phyloP scores from a whole-genome alignment of 2,329 filamentous ascomycete genomes.

The Fusarium sp. region DNA sequence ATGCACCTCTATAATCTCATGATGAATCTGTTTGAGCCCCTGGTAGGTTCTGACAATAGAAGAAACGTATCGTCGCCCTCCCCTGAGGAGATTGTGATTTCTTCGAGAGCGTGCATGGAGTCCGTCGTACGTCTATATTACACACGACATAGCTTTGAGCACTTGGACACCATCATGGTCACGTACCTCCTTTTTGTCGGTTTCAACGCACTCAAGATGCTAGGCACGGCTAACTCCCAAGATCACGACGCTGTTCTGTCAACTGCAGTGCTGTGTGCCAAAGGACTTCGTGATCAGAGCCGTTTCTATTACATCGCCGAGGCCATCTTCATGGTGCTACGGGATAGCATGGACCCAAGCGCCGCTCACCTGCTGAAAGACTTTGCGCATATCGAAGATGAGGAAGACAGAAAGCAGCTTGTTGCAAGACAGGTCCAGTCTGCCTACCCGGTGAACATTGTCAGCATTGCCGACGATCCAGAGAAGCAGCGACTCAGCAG shows the following conservation, averaged over 20 bases:
- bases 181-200: neutral
- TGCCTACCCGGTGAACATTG: neutral
- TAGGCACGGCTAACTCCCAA: neutral
- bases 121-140: neutral
- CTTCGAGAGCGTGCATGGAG: neutral
- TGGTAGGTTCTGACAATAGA: neutral
- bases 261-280: neutral
- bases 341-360: neutral
- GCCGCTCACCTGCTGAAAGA: neutral
- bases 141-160: neutral
- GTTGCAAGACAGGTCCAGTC: neutral
- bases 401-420: neutral
- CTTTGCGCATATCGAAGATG: neutral
- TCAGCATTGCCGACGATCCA: neutral
- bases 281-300: neutral
- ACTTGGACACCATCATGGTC: neutral
- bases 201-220: neutral
- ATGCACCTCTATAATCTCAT: neutral
- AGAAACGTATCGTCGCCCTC: neutral
- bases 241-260: neutral
- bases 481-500: neutral
- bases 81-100: neutral
- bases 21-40: neutral
- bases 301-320: neutral
- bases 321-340: neutral